Base-by-base conservation (phyloP, 805 yeast genomes). In the Wickerhamiella brachini region DNA sequence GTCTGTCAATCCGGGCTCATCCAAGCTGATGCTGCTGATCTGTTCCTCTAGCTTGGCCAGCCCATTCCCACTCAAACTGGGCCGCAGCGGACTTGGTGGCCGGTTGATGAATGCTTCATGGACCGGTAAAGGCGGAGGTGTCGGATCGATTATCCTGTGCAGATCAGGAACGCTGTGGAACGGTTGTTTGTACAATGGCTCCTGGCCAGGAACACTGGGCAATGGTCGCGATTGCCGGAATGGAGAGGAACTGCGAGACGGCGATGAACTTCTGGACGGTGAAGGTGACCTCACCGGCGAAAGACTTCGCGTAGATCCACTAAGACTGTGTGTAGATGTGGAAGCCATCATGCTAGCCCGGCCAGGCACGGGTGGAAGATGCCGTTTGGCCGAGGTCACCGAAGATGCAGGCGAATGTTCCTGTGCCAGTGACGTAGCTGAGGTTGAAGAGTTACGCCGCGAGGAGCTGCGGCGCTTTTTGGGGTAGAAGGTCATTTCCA, bases 401-500 rank as follows among this genome's bases (percentile, higher is more conserved):
- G 41, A 37, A 5, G 41, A 37, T n/a, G 41, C 17, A 3, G 47
- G 38, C 23, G 47, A 45, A 15, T 2, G n/a, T 6, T 7, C 23
- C 10, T 13, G 18, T 20, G 18, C 20, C 5, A 23, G 18, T 4
- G 46, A 44, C 12, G 3, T 9, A 10, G n/a, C 37, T 18, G 39
- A 39, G 39, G 47, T 46, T 8, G 50, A 18, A 5, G 51, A 17
- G 24, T 50, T 48, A 37, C 52, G 44, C 15, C 53, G 45, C n/a
- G 53, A 45, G 18, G 61, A 59, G 20, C 57, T 49, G 21, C 48
- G 49, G 23, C 61, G 56, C 45, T 55, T 62, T 1, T 71, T 63
- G 1, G 95, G 93, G 62, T 85, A 86, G 62, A 86, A 93, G 0
- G 97, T 87, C 83, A 93, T 81, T 61, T 93, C 97, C 51, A 93